A percentile compares a stretch with the other conserved stretches of the same genome.
Evolutionary conservation across 2,329 filamentous ascomycete genomes (phyloP).

Genomic region (Pseudopyricularia cyperi): DNA sequence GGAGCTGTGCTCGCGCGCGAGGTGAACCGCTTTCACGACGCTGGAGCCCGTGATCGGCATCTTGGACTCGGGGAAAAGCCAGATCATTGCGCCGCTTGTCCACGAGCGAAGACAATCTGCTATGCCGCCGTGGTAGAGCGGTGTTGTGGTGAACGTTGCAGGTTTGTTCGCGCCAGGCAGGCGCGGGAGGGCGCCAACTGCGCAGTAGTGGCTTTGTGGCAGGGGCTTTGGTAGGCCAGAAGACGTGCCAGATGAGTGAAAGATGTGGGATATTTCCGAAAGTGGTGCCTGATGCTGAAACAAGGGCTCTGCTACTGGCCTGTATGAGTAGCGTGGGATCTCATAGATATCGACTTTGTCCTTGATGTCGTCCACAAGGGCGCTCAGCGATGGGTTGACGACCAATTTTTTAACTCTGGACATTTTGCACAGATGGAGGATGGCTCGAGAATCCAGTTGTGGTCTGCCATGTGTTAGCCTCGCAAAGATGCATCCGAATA

Average conservation of each 20-base stretch:
- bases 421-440: not conserved
- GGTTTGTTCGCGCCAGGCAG: conserved; percentile 20
- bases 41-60: conserved; percentile 43
- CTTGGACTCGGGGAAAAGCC: conserved; percentile 45
- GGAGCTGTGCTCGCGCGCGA: not conserved
- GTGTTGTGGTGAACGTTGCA: conserved; percentile 51
- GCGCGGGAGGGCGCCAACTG: conserved; percentile 38
- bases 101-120: conserved; percentile 50
- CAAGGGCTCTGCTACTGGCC: not conserved
- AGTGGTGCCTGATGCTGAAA: conserved; percentile 33
- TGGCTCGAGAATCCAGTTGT: not conserved
- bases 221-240: conserved; percentile 51
- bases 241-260: conserved; percentile 54
- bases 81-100: conserved; percentile 45
- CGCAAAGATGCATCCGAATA: not conserved
- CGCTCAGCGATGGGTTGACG: not conserved
- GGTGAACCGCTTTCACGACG: conserved; percentile 15
- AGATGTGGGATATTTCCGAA: conserved; percentile 38
- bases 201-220: conserved; percentile 40
- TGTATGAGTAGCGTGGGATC: not conserved
- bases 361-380: not conserved
- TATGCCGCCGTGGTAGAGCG: conserved; percentile 52
- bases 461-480: not conserved
- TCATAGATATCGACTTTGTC: not conserved
- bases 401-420: not conserved